phyloP scores from a whole-genome alignment of 1,284 basidiomycete species.

The Ganoderma resinaceum region DNA sequence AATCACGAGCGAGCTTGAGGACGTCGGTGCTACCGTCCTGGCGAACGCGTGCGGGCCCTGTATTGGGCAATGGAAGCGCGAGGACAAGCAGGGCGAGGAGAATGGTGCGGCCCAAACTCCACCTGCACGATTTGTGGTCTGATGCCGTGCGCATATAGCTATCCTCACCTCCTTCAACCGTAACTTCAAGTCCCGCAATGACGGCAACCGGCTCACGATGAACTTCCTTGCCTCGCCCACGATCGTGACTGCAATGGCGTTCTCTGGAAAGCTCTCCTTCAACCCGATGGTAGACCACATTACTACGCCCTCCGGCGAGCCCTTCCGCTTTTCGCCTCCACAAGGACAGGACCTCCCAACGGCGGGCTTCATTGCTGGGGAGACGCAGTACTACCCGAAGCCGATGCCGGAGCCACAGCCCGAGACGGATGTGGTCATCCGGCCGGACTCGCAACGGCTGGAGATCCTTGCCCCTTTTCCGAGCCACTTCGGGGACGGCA shows the following conservation, averaged over 20 bases:
- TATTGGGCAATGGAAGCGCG: slow-evolving; percentile 99
- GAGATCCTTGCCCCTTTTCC: slow-evolving; percentile 90
- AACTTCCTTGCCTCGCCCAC: slow-evolving; percentile 99
- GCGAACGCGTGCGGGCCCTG: slow-evolving; percentile 99
- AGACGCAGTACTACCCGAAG: slow-evolving; percentile 81
- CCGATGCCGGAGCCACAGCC: slow-evolving; percentile 81
- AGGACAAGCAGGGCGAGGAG: slow-evolving; percentile 89
- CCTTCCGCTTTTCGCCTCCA: slow-evolving; percentile 91
- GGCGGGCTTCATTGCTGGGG: slow-evolving; percentile 84
- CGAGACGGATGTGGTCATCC: slow-evolving; percentile 83
- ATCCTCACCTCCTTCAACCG: slow-evolving; percentile 99
- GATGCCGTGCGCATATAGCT: slow-evolving; percentile 54
- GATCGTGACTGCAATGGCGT: slow-evolving; percentile 97
- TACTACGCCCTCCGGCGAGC: slow-evolving; percentile 72
- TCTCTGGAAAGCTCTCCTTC: slow-evolving; percentile 94
- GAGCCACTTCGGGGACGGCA: slow-evolving; percentile 71
- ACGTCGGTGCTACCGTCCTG: slow-evolving; percentile 90
- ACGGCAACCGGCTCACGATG: slow-evolving; percentile 96
- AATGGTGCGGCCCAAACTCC: slow-evolving; percentile 67
- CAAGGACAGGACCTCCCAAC: slow-evolving; percentile 86
- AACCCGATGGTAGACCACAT: slow-evolving; percentile 92
- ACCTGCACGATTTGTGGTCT: neutral
- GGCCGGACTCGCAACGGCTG: slow-evolving; percentile 82
- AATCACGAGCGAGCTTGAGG: slow-evolving; percentile 81
- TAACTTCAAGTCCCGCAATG: slow-evolving; percentile 98